Evolutionary conservation across 371 early-diverging fungal genomes (phyloP), one percentile per base, ranked within the genome.

Genomic region (Mortierella polycephala): DNA sequence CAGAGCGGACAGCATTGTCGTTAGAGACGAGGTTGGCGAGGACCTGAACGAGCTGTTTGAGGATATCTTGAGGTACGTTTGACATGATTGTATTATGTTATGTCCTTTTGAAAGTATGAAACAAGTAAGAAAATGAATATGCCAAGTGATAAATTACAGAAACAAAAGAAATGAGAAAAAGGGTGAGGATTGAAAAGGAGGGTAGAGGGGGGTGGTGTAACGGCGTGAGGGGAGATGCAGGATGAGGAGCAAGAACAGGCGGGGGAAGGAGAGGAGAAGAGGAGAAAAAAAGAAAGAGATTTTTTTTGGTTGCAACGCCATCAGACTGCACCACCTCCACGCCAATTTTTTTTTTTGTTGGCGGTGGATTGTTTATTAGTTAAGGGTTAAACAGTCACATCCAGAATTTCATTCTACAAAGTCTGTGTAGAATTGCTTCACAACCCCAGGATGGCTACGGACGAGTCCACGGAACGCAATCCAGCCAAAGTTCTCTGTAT

Each of bases 1-100:
- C 84, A 42, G 90, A 84, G 71, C 95, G 89, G 62, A 83, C 73
- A 64, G 82, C 74, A 56, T 90, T 90, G 60, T 90, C 88, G 68
- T 83, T 64, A n/a, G 90, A 89, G 39, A 84, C 83, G 66, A 90
- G 84, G 60, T 84, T 89, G 41, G 84, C 83, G 67, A 90, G 73
- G 58, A 90, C 83, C 52, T 87, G 85, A 52, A 87, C 81, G 58
- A 90, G 81, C 79, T 90, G 90, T 64, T 83, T 79, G 67, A 89
- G 83, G 52, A 86, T 81, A 56, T 90, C 90, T 64, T 86, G 83
- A 67, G 89, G 80, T 60, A 88, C 85, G 82, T 73, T 73, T 47
- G 74, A 73, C 67, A 73, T 67, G 66, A 57, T 60, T 42, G 46
- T 42, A 55, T 52, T 60, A 52, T 60, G 57, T 61, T 55, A 14